A percentile compares a stretch with the other conserved stretches of the same genome.
phyloP scores from a whole-genome alignment of 768 basidiomycete species.

The Naganishia onofrii region DNA sequence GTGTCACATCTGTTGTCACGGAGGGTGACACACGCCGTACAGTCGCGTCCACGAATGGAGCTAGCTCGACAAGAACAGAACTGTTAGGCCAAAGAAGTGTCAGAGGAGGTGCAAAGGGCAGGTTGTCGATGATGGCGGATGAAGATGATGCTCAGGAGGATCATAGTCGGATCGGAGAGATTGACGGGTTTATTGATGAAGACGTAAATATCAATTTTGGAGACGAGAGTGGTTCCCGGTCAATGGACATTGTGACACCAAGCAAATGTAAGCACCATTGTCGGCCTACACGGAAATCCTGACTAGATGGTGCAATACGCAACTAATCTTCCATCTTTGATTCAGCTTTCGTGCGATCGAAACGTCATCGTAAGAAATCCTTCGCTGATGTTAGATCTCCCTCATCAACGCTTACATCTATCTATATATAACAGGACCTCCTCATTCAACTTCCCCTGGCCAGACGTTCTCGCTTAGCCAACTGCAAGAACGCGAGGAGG shows the following conservation, averaged over 20 bases:
- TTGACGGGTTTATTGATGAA: slow-evolving; percentile 15
- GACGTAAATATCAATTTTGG: slow-evolving; percentile 7
- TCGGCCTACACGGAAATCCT: neutral
- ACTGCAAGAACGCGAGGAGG: slow-evolving; percentile 14
- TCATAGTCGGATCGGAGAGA: neutral
- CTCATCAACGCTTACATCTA: neutral
- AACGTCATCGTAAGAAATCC: slow-evolving; percentile 16
- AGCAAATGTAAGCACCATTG: slow-evolving; percentile 14
- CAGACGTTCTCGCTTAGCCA: slow-evolving; percentile 15
- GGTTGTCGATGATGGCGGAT: slow-evolving; percentile 16
- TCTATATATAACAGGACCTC: neutral
- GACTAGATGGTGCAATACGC: neutral
- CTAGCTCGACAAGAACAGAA: slow-evolving; percentile 11
- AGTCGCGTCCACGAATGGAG: neutral
- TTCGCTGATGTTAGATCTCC: neutral
- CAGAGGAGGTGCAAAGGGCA: neutral
- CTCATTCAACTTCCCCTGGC: slow-evolving; percentile 15
- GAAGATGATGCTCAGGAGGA: slow-evolving; percentile 16
- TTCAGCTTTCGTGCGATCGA: slow-evolving; percentile 19
- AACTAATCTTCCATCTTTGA: neutral
- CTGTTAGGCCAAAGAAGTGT: neutral
- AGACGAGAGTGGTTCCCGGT: slow-evolving; percentile 21
- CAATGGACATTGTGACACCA: slow-evolving; percentile 21
- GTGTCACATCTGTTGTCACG: slow-evolving; percentile 1
- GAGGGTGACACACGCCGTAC: slow-evolving; percentile 10